A percentile compares a stretch with the other conserved stretches of the same genome.
Conservation (phyloP, 441 rosid genomes). For the Croton setiger region DNA sequence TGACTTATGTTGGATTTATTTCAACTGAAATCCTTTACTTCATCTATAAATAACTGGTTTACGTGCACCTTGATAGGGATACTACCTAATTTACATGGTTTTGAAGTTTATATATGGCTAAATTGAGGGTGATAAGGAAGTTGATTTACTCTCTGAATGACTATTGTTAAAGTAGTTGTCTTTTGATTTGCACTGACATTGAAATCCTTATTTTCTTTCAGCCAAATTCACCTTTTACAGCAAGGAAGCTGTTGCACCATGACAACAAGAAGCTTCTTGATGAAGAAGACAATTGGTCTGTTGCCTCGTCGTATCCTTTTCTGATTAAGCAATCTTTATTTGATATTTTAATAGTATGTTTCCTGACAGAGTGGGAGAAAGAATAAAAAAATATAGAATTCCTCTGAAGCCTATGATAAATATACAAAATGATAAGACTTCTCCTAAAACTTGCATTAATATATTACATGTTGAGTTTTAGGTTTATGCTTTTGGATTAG, state of each 20-base stretch:
- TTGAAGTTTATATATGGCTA: not conserved
- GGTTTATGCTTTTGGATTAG: not conserved
- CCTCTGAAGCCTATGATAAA: not conserved
- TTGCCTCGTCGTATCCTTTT: conserved; percentile 90
- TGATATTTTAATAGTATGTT: not conserved
- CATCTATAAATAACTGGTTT: not conserved
- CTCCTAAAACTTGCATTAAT: not conserved
- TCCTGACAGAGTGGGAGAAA: not conserved
- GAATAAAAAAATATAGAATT: not conserved
- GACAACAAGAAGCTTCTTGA: conserved; percentile 58
- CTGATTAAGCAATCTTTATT: not conserved
- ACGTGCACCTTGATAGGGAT: not conserved
- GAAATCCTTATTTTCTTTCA: conserved; percentile 21
- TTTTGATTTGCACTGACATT: conserved; percentile 12
- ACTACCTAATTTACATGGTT: not conserved
- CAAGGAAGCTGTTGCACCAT: conserved; percentile 45
- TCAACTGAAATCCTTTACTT: not conserved
- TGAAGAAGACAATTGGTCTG: conserved; percentile 83
- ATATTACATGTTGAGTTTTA: not conserved
- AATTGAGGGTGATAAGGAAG: not conserved
- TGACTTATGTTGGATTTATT: conserved; percentile 1
- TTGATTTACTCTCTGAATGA: not conserved
- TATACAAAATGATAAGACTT: not conserved
- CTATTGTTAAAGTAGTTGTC: not conserved
- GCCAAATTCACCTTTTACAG: conserved; percentile 39